Conservation (phyloP, 176 grass and related monocot species). For the Dactylis glomerata region DNA sequence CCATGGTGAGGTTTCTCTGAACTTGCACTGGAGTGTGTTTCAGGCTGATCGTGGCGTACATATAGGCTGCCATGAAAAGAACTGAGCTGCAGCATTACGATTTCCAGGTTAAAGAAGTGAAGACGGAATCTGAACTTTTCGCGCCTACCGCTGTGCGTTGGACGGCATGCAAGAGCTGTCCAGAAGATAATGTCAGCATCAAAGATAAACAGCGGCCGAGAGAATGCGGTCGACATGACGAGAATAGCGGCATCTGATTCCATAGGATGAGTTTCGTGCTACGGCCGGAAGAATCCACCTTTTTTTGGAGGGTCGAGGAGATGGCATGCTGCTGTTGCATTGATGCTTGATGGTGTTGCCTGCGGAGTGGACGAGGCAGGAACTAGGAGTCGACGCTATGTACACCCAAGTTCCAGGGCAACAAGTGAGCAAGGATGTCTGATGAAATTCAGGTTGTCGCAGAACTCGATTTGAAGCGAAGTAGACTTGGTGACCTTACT, state of each 20-base stretch:
- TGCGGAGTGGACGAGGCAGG: not conserved
- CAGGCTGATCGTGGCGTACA: not conserved
- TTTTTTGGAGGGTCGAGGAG: not conserved
- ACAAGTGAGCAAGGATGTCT: not conserved
- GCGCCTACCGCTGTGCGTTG: not conserved
- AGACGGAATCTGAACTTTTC: not conserved
- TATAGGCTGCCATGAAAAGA: no score
- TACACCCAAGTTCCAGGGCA: not conserved
- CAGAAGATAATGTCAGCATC: not conserved
- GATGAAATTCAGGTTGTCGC: not conserved
- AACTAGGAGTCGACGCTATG: not conserved
- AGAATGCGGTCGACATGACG: not conserved
- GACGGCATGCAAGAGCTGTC: constrained; percentile 18
- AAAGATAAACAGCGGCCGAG: not conserved
- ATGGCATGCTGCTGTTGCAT: not conserved
- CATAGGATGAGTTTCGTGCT: not conserved
- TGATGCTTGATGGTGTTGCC: not conserved
- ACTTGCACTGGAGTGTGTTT: not conserved
- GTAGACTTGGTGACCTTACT: not conserved
- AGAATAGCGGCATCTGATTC: constrained; percentile 30
- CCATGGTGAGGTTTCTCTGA: constrained; percentile 3
- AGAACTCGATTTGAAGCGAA: not conserved
- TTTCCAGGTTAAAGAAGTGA: not conserved
- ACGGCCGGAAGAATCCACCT: not conserved
- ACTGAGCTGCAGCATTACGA: not conserved